Base-by-base conservation (phyloP, 2,329 filamentous ascomycete species). In the Ophiosphaerella herpotricha region DNA sequence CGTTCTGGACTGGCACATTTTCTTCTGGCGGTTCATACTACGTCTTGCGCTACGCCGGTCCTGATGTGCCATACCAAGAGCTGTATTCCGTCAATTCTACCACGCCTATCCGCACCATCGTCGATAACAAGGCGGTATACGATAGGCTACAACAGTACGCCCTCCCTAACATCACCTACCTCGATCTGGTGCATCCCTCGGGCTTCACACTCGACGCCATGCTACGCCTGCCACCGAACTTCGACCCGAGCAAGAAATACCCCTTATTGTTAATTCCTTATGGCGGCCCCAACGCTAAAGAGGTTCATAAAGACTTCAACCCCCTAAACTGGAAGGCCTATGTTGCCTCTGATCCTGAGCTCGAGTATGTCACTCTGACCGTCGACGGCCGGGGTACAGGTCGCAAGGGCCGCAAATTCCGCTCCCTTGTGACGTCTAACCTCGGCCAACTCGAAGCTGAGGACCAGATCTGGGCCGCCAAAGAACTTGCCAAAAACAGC, bases 331-430 rank as follows among this genome's bases (percentile, higher is more conserved):
- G 83, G 82, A 79, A 80, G 41, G 77, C 82, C 0, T 89, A 88
- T 71, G 80, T 89, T 39, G 75, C 84, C 0, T 87, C 85, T 0
- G 85, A 89, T 58, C 84, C 84, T 0, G 85, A 88, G 53, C 80
- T 89, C 0, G 78, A 87, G 63, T 89, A 83, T 72, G 81, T 88
- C 43, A 82, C 82, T n/a, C 83, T 85, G 70, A 86, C 82, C 0
- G 82, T 89, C 6, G 86, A 89, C 68, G 85, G 85, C 67, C 84
- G 86, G 2, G 86, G 86, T 35, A 88, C 86, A 0, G 85, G 83
- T 0, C 82, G 75, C 72, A 82, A 85, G 56, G 86, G 86, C 4
- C 83, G 86, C 13, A 77, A 75, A 2, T 89, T 86, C 75, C 82
- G 85, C 1, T 77, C 80, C 1, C 62, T 77, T 1, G 85, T 89